Percentiles rank a stretch among this genome's conserved stretches.
Conservation (phyloP, 129 eudicot species). For the Rutidosis leptorrhynchoides region DNA sequence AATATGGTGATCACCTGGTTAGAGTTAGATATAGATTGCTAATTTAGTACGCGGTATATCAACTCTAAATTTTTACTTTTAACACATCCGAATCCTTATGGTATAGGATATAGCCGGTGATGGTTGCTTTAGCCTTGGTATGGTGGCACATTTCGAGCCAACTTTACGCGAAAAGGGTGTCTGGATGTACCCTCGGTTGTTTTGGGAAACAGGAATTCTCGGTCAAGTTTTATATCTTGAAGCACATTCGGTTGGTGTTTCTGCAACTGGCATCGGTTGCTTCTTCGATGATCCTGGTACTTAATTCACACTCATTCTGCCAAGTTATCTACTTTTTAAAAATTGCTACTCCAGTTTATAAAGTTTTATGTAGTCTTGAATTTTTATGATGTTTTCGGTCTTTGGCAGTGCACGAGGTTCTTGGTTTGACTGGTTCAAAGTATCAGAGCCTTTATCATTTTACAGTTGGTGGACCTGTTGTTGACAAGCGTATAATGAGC, state of each 20-base stretch:
- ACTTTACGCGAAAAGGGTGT: constrained; percentile 52
- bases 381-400: background rate
- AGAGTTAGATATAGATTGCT: background rate
- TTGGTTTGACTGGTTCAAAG: constrained; percentile 70
- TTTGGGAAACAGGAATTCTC: too few relatives aligned
- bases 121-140: constrained; percentile 94
- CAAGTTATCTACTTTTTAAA: background rate
- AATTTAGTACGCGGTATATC: background rate
- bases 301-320: constrained; percentile 5
- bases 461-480: too few relatives aligned
- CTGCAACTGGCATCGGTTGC: too few relatives aligned
- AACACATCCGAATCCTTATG: background rate
- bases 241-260: too few relatives aligned
- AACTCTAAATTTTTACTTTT: background rate
- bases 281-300: too few relatives aligned
- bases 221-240: too few relatives aligned
- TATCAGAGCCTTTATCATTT: too few relatives aligned
- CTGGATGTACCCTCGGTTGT: constrained; percentile 98
- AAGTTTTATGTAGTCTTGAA: background rate
- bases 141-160: constrained; percentile 79
- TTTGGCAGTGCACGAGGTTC: constrained; percentile 75
- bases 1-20: background rate
- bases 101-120: constrained; percentile 81
- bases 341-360: background rate
- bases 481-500: too few relatives aligned